Base-by-base conservation (phyloP, 1,139 yeast species). In the Candida tropicalis region DNA sequence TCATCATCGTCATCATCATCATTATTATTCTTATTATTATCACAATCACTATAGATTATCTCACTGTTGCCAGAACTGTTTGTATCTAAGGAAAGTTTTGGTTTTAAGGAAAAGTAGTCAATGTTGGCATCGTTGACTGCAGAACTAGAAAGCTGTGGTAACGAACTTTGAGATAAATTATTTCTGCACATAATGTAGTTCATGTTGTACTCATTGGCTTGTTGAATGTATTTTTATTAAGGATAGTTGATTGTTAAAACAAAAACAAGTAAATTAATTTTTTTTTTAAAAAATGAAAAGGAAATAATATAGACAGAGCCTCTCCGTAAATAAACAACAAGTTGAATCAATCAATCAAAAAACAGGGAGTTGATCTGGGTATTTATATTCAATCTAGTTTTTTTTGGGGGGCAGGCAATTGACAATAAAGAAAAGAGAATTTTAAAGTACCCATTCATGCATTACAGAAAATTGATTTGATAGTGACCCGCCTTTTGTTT, bases 51-150 rank as follows among this genome's bases (percentile, higher is more conserved):
- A 28, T 22, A 10, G 28, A 23, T 36, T 25, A 17, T 11, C 27
- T 23, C 18, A 11, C 28, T 22, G 29, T 22, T 16, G 25, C 13
- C 23, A n/a, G 43, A 20, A 28, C 28, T 17, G 34, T 15, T 16
- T 24, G 41, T 40, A 11, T 43, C 46, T 11, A 50, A 22, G 8
- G 52, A 49, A 35, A 49, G 38, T 31, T 42, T 45, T 12, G 54
- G 54, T 35, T 47, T 50, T 15, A 47, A 29, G 18, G 50, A 43
- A 22, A 47, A 49, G 39, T 50, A 50, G 35, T 47, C 50, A 5
- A 31, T 17, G 13, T 16, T 31, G 13, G 5, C 18, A 5, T 13
- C 32, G 35, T 24, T 45, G 18, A 38, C n/a, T 34, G 35, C 17
- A 32, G 29, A 23, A 23, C 20, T 17, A 6, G 13, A 13, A 5